A percentile compares a stretch with the other conserved stretches of the same genome.
phyloP scores from a whole-genome alignment of 805 yeast genomes.

The Yarrowia sp. region DNA sequence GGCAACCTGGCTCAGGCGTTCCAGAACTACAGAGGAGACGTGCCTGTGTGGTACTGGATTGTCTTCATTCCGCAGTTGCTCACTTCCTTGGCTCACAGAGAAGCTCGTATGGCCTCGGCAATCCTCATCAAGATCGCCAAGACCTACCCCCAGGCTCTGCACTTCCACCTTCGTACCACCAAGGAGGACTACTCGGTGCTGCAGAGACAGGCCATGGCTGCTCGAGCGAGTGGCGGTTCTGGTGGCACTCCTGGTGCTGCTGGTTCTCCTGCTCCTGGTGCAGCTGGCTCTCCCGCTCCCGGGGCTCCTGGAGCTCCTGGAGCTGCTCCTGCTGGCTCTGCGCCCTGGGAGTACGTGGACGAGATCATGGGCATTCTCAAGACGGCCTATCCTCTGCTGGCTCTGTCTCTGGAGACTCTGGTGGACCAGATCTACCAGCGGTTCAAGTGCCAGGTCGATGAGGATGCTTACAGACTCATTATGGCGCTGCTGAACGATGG shows the following conservation, averaged over 20 bases:
- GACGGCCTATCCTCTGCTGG: conserved; percentile 92
- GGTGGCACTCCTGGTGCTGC: not conserved
- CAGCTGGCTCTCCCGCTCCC: not conserved
- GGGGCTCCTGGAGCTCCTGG: not conserved
- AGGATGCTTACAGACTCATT: conserved; percentile 90
- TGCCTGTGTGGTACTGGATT: conserved; percentile 99
- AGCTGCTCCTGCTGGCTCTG: conserved; percentile 37
- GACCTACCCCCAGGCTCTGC: conserved; percentile 95
- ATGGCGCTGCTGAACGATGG: conserved; percentile 93
- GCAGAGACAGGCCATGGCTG: conserved; percentile 68
- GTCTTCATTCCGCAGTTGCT: conserved; percentile 93
- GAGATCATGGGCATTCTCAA: conserved; percentile 93
- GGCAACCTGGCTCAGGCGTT: conserved; percentile 84
- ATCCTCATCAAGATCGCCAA: conserved; percentile 90
- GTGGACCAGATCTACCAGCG: conserved; percentile 94
- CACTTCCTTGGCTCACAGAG: conserved; percentile 85
- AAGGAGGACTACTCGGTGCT: conserved; percentile 88
- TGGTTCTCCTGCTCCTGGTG: not conserved
- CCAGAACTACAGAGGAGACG: conserved; percentile 89
- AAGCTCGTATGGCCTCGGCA: conserved; percentile 84
- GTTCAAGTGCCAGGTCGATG: conserved; percentile 91
- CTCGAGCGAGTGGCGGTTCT: conserved; percentile 31
- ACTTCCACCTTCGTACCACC: conserved; percentile 91
- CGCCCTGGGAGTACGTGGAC: conserved; percentile 90
- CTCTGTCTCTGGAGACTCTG: conserved; percentile 86